These are phyloP conservation scores for Russula emetica DNA, from an alignment of 768 basidiomycete species.

Conservation along the genomic window DNA sequence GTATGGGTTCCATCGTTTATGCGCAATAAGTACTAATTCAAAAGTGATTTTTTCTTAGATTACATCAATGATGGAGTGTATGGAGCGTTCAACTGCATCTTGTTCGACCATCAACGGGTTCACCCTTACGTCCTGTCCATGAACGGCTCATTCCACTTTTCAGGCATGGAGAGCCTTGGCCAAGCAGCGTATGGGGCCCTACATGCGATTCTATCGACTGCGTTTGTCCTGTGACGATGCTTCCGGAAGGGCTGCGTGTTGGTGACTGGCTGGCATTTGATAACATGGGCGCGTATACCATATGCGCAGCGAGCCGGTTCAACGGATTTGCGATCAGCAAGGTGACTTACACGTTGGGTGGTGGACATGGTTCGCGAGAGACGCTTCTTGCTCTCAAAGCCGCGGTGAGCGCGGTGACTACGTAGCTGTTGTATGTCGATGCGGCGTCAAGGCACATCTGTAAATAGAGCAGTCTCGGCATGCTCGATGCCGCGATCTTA, in stretches of 20 bases:
- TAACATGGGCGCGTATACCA: constrained; percentile 99
- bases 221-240: constrained; percentile 59
- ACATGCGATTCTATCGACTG: constrained; percentile 98
- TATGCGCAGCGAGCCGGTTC: constrained; percentile 94
- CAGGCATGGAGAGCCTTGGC: constrained; percentile 42
- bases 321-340: constrained; percentile 84
- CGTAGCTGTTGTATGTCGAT: constrained; percentile 15
- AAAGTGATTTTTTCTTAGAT: constrained; percentile 47
- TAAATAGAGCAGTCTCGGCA: constrained; percentile 13
- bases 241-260: constrained; percentile 70
- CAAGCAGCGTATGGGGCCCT: constrained; percentile 91
- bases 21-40: not conserved
- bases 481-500: constrained; percentile 19
- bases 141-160: constrained; percentile 59
- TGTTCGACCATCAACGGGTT: constrained; percentile 86
- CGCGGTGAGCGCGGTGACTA: constrained; percentile 38
- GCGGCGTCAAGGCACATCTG: constrained; percentile 10
- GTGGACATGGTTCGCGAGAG: constrained; percentile 45
- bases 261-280: constrained; percentile 99
- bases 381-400: constrained; percentile 48
- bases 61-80: constrained; percentile 94
- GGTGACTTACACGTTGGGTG: constrained; percentile 73
- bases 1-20: constrained; percentile 48
- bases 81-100: constrained; percentile 92
- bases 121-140: constrained; percentile 77